phyloP scores from a whole-genome alignment of 1,139 yeast genomes.

The Scheffersomyces parashehatae region DNA sequence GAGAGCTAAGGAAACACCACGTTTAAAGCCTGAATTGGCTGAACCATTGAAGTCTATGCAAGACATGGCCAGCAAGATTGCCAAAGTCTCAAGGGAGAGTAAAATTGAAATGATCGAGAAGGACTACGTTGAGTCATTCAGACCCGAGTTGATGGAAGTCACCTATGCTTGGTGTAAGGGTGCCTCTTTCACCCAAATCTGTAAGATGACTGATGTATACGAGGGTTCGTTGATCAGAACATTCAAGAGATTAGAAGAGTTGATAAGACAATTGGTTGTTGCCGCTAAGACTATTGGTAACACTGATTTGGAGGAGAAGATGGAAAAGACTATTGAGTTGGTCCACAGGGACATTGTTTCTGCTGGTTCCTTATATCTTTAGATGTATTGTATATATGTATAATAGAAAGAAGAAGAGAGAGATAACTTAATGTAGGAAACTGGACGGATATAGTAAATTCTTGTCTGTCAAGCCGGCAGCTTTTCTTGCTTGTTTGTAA shows the following conservation, averaged over 20 bases:
- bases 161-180: constrained; percentile 97
- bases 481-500: too few species aligned
- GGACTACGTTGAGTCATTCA: constrained; percentile 87
- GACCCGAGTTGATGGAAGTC: constrained; percentile 94
- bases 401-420: not conserved
- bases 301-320: constrained; percentile 77
- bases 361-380: constrained; percentile 88
- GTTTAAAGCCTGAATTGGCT: constrained; percentile 81
- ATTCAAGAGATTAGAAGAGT: constrained; percentile 91
- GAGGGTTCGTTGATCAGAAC: constrained; percentile 95
- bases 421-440: too few species aligned
- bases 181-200: constrained; percentile 91
- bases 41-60: constrained; percentile 86
- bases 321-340: constrained; percentile 81
- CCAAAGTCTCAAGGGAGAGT: constrained; percentile 84
- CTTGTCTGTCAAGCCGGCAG: too few species aligned
- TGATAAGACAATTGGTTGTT: constrained; percentile 82
- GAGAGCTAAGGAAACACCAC: constrained; percentile 84
- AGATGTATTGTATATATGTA: constrained; percentile 10
- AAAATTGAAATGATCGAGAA: constrained; percentile 87
- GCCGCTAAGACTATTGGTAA: constrained; percentile 96
- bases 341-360: constrained; percentile 96
- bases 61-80: constrained; percentile 88
- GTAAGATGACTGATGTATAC: constrained; percentile 98
- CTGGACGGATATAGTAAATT: too few species aligned